A percentile compares a stretch with the other conserved stretches of the same genome.
These are phyloP conservation scores for Sideroxylon spinosum DNA, from an alignment of 179 eudicot genomes.

Conservation along the genomic window DNA sequence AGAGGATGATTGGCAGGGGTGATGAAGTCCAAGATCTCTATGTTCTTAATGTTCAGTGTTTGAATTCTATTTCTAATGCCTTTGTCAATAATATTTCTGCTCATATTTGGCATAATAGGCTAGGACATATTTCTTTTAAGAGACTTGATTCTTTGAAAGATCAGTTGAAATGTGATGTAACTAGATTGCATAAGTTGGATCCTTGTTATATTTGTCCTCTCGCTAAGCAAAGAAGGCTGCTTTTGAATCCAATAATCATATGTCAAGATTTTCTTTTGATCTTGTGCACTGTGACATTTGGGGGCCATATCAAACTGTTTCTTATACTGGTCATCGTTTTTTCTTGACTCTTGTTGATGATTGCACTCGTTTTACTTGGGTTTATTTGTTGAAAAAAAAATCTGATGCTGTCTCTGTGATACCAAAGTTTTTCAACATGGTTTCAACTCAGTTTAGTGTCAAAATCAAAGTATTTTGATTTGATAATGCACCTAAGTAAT, in stretches of 20 bases:
- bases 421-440: too few species aligned
- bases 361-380: background rate
- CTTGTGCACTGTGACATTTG: slow-evolving; percentile 7
- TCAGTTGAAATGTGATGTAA: background rate
- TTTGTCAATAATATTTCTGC: background rate
- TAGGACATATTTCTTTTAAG: background rate
- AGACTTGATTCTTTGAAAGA: background rate
- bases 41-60: background rate
- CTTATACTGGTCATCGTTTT: background rate
- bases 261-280: background rate
- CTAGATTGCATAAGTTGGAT: background rate
- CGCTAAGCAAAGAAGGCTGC: background rate
- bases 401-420: too few species aligned
- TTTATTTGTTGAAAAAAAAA: background rate
- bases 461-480: background rate
- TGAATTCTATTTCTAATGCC: background rate
- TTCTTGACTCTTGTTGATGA: slow-evolving; percentile 1
- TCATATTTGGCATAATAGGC: background rate
- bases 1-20: slow-evolving; percentile 6
- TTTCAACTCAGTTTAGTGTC: background rate
- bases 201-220: background rate
- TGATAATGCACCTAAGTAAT: background rate
- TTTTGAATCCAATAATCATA: background rate
- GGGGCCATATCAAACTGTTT: background rate
- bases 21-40: background rate